These are phyloP conservation scores for Xylaria digitata DNA, from an alignment of 2,329 filamentous ascomycete species.

Conservation along the genomic window DNA sequence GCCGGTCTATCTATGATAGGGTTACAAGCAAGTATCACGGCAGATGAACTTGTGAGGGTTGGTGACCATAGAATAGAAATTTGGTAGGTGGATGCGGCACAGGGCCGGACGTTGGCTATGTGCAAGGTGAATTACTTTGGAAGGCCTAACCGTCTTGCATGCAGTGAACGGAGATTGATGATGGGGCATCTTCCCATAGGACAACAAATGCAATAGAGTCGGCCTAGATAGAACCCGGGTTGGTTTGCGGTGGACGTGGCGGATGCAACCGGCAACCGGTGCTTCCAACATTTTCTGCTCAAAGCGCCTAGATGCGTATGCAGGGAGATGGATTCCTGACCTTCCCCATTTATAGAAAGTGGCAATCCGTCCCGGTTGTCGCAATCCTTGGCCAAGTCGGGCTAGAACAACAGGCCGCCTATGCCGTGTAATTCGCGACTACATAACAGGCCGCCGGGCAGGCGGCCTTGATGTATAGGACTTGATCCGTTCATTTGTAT, in stretches of 20 bases:
- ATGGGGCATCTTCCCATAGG: slow-evolving; percentile 50
- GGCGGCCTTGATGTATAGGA: slow-evolving; percentile 31
- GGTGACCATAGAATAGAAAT: slow-evolving; percentile 14
- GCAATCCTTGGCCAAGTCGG: slow-evolving; percentile 30
- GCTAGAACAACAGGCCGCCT: slow-evolving; percentile 38
- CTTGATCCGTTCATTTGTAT: slow-evolving; percentile 23
- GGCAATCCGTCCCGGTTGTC: slow-evolving; percentile 36
- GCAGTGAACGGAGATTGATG: slow-evolving; percentile 46
- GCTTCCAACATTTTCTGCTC: slow-evolving; percentile 32
- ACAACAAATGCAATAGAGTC: slow-evolving; percentile 40
- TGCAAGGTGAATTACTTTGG: slow-evolving; percentile 39
- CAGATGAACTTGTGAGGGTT: slow-evolving; percentile 13
- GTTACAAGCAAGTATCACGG: slow-evolving; percentile 18
- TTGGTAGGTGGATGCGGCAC: slow-evolving; percentile 29
- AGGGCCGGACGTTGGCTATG: slow-evolving; percentile 41
- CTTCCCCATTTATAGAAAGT: slow-evolving; percentile 35
- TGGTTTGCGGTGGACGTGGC: slow-evolving; percentile 44
- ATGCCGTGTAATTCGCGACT: slow-evolving; percentile 44
- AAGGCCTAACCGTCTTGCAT: slow-evolving; percentile 45
- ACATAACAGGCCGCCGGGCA: slow-evolving; percentile 41
- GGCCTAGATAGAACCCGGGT: slow-evolving; percentile 43
- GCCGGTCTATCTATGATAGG: slow-evolving; percentile 16
- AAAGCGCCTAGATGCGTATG: slow-evolving; percentile 36
- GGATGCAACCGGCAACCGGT: slow-evolving; percentile 34
- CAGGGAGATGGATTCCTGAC: slow-evolving; percentile 35